Percentiles rank a stretch among this genome's conserved stretches.
phyloP scores from a whole-genome alignment of 176 grass and related monocot species.

The Alloteropsis semialata region DNA sequence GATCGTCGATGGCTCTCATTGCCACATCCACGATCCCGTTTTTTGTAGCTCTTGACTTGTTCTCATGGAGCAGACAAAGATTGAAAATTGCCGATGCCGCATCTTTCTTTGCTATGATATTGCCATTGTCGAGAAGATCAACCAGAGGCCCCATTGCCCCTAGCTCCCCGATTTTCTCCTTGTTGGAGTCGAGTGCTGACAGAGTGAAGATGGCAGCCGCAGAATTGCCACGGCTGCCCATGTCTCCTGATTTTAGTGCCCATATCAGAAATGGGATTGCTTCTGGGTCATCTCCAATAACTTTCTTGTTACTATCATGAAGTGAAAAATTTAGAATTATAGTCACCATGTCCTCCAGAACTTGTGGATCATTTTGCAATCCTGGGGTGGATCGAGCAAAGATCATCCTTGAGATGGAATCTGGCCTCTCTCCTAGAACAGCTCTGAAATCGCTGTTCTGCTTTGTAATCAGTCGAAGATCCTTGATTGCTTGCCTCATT shows the following conservation, averaged over 20 bases:
- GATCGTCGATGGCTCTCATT: slow-evolving; percentile 46
- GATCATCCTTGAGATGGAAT: slow-evolving; percentile 58
- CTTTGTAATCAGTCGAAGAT: slow-evolving; percentile 66
- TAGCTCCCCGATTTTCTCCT: slow-evolving; percentile 61
- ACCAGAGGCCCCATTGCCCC: slow-evolving; percentile 63
- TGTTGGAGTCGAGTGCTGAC: slow-evolving; percentile 78
- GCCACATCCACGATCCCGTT: slow-evolving; percentile 52
- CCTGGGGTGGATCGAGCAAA: slow-evolving; percentile 46
- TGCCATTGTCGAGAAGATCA: slow-evolving; percentile 70
- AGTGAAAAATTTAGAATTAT: slow-evolving; percentile 85
- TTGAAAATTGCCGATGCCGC: slow-evolving; percentile 77
- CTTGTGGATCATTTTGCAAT: slow-evolving; percentile 56
- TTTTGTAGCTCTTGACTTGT: slow-evolving; percentile 53
- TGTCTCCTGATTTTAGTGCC: slow-evolving; percentile 54
- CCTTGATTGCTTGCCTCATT: slow-evolving; percentile 61
- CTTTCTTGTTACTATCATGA: slow-evolving; percentile 83
- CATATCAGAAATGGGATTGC: slow-evolving; percentile 62
- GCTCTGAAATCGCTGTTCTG: slow-evolving; percentile 65
- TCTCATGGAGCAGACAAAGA: slow-evolving; percentile 62
- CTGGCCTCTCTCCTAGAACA: slow-evolving; percentile 64
- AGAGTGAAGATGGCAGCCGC: slow-evolving; percentile 83
- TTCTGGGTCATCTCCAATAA: slow-evolving; percentile 62
- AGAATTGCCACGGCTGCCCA: slow-evolving; percentile 71
- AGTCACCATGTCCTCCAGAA: slow-evolving; percentile 77
- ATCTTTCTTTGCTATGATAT: slow-evolving; percentile 65